Conservation (phyloP, 768 basidiomycete species). For the Leccinum imitatum region DNA sequence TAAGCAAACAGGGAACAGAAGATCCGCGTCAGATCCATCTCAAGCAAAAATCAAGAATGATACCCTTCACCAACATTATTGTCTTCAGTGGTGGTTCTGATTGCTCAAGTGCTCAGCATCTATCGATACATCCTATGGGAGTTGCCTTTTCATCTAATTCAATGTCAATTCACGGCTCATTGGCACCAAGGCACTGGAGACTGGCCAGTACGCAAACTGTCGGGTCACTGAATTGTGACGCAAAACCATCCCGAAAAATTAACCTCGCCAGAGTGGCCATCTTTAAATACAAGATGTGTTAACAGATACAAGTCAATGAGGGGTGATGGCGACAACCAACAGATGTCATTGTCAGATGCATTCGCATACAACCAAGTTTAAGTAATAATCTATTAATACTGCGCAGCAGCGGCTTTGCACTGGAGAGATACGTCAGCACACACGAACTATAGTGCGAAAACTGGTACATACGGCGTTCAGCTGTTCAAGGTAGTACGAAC, state of each 20-base stretch:
- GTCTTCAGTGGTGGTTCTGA: too few relatives aligned
- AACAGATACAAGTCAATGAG: constrained; percentile 2
- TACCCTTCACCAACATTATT: too few relatives aligned
- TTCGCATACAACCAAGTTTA: constrained; percentile 4
- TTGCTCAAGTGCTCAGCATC: too few relatives aligned
- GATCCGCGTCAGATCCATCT: too few relatives aligned
- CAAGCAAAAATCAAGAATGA: too few relatives aligned
- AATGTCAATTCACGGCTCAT: too few relatives aligned
- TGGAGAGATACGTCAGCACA: constrained; percentile 26
- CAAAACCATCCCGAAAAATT: neutral
- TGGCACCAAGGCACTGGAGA: too few relatives aligned
- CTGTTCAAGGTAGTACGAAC: constrained; percentile 86
- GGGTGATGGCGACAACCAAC: constrained; percentile 3
- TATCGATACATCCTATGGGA: too few relatives aligned
- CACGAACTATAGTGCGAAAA: constrained; percentile 1
- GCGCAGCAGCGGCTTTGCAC: constrained; percentile 77
- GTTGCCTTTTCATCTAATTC: too few relatives aligned
- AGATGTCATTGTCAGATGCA: constrained; percentile 10
- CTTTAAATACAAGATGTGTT: neutral
- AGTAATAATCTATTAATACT: constrained; percentile 39
- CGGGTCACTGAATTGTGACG: neutral
- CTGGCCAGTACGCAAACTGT: too few relatives aligned
- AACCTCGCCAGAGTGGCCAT: neutral
- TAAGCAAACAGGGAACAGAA: too few relatives aligned
- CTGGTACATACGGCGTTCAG: constrained; percentile 71